Conservation (phyloP, 2,329 filamentous ascomycete genomes). For the Alternaria postmessia region DNA sequence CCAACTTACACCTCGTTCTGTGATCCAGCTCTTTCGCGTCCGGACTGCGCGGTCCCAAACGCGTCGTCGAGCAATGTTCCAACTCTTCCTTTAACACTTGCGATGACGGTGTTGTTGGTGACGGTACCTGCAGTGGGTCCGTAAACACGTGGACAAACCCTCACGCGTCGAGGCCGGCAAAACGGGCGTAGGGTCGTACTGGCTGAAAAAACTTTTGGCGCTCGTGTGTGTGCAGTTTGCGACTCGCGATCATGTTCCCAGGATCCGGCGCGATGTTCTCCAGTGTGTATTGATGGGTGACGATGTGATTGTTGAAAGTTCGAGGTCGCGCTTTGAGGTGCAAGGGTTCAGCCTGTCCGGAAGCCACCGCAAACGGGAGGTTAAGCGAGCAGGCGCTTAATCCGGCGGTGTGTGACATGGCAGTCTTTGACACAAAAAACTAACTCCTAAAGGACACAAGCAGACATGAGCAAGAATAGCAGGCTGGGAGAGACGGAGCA, state of each 20-base stretch:
- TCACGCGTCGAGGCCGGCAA: constrained; percentile 37
- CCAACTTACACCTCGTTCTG: constrained; percentile 19
- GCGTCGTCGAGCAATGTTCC: constrained; percentile 2
- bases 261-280: constrained; percentile 4
- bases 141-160: constrained; percentile 37
- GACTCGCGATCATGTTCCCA: constrained; percentile 30
- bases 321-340: constrained; percentile 26
- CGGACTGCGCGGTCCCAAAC: not conserved
- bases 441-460: not conserved
- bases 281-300: constrained; percentile 19
- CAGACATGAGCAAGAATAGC: not conserved
- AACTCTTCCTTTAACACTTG: constrained; percentile 20
- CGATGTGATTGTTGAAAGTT: constrained; percentile 24
- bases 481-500: not conserved
- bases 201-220: constrained; percentile 16
- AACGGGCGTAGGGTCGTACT: constrained; percentile 19
- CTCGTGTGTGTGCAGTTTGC: constrained; percentile 15
- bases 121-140: constrained; percentile 20
- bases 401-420: constrained; percentile 24
- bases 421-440: constrained; percentile 18
- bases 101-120: constrained; percentile 20
- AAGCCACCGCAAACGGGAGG: constrained; percentile 22
- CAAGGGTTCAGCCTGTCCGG: constrained; percentile 24
- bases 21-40: constrained; percentile 1
- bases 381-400: constrained; percentile 18